Conservation (phyloP, 192 early-diverging fungal genomes). For the Mortierella hygrophila region DNA sequence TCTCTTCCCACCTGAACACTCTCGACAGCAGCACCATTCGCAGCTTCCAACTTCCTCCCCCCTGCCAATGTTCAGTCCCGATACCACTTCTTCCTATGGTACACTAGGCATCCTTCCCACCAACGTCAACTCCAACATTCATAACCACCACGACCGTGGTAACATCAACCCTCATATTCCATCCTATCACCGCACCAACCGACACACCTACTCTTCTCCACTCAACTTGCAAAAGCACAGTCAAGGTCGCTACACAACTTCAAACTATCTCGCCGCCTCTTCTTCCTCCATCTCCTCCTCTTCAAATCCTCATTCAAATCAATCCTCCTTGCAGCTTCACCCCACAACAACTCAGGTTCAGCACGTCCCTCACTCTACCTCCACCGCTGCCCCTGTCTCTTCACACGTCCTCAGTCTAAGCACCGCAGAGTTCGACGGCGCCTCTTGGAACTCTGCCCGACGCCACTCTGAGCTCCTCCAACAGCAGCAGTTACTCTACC, state of each 20-base stretch:
- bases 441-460: background rate
- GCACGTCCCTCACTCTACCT: conserved; percentile 19
- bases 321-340: background rate
- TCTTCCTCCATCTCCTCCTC: background rate
- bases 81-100: conserved; percentile 15
- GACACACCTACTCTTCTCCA: background rate
- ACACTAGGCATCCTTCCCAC: conserved; percentile 11
- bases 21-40: background rate
- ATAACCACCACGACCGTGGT: background rate
- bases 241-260: background rate
- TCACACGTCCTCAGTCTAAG: background rate
- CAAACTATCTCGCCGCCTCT: background rate
- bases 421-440: background rate
- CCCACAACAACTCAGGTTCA: background rate
- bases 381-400: background rate
- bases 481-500: background rate
- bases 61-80: conserved; percentile 23
- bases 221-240: background rate
- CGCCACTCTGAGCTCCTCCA: background rate
- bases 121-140: conserved; percentile 1
- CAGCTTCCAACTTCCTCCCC: background rate
- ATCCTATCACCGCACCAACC: background rate
- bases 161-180: background rate
- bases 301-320: background rate
- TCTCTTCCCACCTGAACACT: background rate